Evolutionary conservation across 257 asterid genomes (phyloP).

Genomic region (Primulina huaijiensis): DNA sequence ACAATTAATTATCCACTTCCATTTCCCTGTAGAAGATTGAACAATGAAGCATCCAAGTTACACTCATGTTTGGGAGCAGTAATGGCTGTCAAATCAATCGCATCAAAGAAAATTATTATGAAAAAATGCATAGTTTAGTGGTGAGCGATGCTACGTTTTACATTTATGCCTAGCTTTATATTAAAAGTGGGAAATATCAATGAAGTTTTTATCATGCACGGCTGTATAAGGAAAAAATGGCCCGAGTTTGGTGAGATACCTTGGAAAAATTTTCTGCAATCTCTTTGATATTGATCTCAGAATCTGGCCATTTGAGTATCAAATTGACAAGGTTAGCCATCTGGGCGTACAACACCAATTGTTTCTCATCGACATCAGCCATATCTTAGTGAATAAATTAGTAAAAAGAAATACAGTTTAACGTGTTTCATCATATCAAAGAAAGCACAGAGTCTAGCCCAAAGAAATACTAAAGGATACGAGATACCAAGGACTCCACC

Average conservation of each 20-base stretch:
- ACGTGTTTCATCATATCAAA: conserved; percentile 4
- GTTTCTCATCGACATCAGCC: conserved; percentile 66
- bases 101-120: background rate
- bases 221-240: background rate
- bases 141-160: background rate
- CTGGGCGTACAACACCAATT: conserved; percentile 81
- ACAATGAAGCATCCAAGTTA: background rate
- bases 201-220: conserved; percentile 12
- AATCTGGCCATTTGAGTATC: conserved; percentile 73
- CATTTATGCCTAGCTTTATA: background rate
- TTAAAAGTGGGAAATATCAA: background rate
- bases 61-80: background rate
- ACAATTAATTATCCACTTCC: background rate
- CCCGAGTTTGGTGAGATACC: conserved; percentile 41
- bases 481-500: conserved; percentile 82
- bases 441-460: conserved; percentile 11
- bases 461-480: conserved; percentile 58
- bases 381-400: conserved; percentile 47
- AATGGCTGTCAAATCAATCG: background rate
- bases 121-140: background rate
- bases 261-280: conserved; percentile 70
- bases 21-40: background rate
- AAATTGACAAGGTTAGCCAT: conserved; percentile 87
- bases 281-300: conserved; percentile 71
- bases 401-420: conserved; percentile 22